phyloP scores from a whole-genome alignment of 768 basidiomycete genomes.

The Boletellus sp. region DNA sequence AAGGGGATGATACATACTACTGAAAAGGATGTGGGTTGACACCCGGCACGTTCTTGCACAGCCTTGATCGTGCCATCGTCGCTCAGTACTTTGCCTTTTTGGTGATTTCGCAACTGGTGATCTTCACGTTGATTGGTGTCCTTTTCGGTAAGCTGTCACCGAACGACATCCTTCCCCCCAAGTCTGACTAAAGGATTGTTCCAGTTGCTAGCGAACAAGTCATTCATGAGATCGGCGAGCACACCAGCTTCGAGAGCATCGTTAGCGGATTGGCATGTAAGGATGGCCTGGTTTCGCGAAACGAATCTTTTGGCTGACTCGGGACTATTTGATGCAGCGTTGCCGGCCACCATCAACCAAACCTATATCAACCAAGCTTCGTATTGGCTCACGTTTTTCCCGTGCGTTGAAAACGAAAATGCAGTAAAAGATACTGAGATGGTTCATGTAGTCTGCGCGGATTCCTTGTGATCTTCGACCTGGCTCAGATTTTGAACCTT shows the following conservation, averaged over 20 bases:
- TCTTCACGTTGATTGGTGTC: conserved; percentile 92
- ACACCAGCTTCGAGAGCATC: conserved; percentile 44
- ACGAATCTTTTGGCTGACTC: not conserved
- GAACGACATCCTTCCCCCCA: not conserved
- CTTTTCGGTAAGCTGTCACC: conserved; percentile 63
- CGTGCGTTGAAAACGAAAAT: conserved; percentile 47
- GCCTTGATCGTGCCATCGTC: conserved; percentile 85
- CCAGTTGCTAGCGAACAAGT: conserved; percentile 38
- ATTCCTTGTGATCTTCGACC: conserved; percentile 90
- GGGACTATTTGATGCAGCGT: conserved; percentile 47
- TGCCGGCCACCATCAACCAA: conserved; percentile 70
- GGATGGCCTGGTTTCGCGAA: conserved; percentile 1
- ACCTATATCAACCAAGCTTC: conserved; percentile 91
- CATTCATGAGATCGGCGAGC: conserved; percentile 45
- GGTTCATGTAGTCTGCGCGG: conserved; percentile 67
- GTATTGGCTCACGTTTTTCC: conserved; percentile 93
- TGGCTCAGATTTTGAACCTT: conserved; percentile 93
- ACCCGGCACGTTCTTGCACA: conserved; percentile 27
- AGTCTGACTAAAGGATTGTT: not conserved
- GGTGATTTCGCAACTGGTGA: conserved; percentile 87
- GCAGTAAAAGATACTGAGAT: conserved; percentile 4
- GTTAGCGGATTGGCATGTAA: conserved; percentile 44
- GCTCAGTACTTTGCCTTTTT: conserved; percentile 93
- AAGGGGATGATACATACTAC: not conserved
- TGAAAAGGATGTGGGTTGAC: not conserved